Percentiles rank a stretch among this genome's conserved stretches.
These are phyloP conservation scores for Paramecium sexaurelia DNA, from an alignment of 73 alveolate genomes.

Conservation along the genomic window DNA sequence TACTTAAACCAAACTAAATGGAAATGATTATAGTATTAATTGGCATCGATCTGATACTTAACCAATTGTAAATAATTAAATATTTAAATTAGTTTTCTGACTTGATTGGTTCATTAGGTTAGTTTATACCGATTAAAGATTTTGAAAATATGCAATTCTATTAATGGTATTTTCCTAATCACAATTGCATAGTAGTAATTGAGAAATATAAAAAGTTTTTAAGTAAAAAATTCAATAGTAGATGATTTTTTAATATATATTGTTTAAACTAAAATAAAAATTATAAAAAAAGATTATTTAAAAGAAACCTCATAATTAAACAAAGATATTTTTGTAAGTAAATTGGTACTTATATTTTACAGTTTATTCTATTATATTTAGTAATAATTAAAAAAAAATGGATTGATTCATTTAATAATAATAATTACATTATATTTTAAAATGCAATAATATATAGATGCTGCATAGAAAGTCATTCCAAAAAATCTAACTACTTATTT, in stretches of 20 bases:
- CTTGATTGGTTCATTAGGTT: neutral
- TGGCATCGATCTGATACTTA: conserved; percentile 4
- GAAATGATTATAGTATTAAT: neutral
- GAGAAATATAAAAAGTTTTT: neutral
- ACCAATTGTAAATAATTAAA: neutral
- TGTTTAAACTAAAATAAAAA: neutral
- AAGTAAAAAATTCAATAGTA: neutral
- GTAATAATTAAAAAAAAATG: no score
- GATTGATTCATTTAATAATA: neutral
- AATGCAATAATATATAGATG: neutral
- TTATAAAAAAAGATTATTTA: no score
- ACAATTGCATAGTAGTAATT: neutral
- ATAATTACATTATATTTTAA: neutral
- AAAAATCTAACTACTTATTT: neutral
- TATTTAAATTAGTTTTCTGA: neutral
- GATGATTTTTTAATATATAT: neutral
- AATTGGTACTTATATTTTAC: no score
- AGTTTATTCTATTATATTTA: no score
- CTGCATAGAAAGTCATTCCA: neutral
- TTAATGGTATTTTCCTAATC: conserved; percentile 3
- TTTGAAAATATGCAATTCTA: neutral
- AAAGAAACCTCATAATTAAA: no score
- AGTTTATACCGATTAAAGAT: neutral
- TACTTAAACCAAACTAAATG: neutral
- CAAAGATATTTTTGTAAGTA: no score